Evolutionary conservation across 805 yeast genomes (phyloP).

Genomic region (baker's yeast (Saccharomyces cerevisiae)): DNA sequence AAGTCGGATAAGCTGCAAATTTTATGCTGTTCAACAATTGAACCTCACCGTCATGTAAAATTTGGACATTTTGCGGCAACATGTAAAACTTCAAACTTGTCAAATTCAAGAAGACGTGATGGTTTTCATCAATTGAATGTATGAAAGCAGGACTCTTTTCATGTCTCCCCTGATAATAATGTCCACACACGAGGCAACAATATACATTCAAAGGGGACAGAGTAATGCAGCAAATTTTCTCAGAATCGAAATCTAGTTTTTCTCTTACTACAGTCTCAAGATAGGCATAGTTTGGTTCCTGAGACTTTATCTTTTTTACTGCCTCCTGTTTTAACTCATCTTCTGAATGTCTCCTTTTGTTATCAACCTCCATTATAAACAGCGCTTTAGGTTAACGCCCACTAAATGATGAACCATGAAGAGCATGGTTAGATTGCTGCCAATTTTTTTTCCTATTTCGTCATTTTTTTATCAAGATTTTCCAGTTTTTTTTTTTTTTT

Average conservation of each 20-base stretch:
- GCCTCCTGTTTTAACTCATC: neutral
- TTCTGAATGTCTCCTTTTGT: neutral
- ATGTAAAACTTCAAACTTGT: constrained; percentile 41
- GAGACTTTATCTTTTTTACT: constrained; percentile 1
- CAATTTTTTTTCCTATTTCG: neutral
- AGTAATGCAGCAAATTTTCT: constrained; percentile 56
- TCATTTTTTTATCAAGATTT: neutral
- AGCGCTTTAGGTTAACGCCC: neutral
- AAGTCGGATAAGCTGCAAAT: constrained; percentile 45
- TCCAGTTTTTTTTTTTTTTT: neutral
- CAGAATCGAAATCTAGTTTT: constrained; percentile 57
- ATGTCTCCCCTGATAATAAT: constrained; percentile 61
- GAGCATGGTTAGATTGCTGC: neutral
- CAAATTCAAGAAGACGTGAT: constrained; percentile 56
- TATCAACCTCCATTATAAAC: neutral
- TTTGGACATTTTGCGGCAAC: constrained; percentile 46
- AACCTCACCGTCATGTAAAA: constrained; percentile 23
- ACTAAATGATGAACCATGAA: neutral
- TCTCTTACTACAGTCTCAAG: constrained; percentile 28
- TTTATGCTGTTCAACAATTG: constrained; percentile 43
- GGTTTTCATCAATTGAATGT: constrained; percentile 57
- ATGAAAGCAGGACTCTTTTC: constrained; percentile 55
- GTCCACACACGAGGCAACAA: constrained; percentile 69
- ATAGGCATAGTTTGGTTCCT: constrained; percentile 12
- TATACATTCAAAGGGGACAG: constrained; percentile 55